Base-by-base conservation (phyloP, 257 asterid species). In the Lantana camara region DNA sequence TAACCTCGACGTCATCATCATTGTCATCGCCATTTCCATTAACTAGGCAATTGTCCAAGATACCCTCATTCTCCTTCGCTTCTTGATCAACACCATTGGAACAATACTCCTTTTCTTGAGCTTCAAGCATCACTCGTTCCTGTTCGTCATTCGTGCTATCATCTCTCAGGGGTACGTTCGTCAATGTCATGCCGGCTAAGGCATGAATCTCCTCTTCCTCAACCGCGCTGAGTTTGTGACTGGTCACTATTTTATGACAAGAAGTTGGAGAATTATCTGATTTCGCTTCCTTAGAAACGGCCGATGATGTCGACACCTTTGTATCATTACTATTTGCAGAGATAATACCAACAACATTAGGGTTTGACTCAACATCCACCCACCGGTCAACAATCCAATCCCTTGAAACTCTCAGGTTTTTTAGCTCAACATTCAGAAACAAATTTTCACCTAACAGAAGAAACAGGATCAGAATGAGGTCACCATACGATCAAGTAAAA, bases 381-480 rank as follows among this genome's bases (percentile, higher is more conserved):
- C 99, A 94, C 14, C 57, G 76, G 48, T 81, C 88, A 48, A 88
- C 94, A 40, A 86, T 76, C 99, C 99, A 94, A 48, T 94, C 99
- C 69, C 86, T 80, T 44, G 99, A 90, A 67, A 78, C 76, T 77
- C 98, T 82, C 12, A 90, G 73, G 68, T 84, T 76, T 78, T 79
- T 70, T 50, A 59, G 60, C 60, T 79, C 90, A 32, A 74, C 42
- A 40, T 72, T 79, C 73, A 88, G 42, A 79, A 83, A 67, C 77
- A 90, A 54, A 59, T 82, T 82, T 74, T 93, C 99, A 70, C 98
- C 99, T 94, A 88, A 63, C 47, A 66, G 7, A 62, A 66, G n/a
- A 32, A 47, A 55, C 58, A 45, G 1, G 7, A 35, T 44, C 27
- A 70, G 57, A 41, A 27, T 22, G 22, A 17, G 20, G 42, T 59